A percentile compares a stretch with the other conserved stretches of the same genome.
These are phyloP conservation scores for Paraconiothyrium brasiliense DNA, from an alignment of 2,329 filamentous ascomycete species.

Conservation along the genomic window DNA sequence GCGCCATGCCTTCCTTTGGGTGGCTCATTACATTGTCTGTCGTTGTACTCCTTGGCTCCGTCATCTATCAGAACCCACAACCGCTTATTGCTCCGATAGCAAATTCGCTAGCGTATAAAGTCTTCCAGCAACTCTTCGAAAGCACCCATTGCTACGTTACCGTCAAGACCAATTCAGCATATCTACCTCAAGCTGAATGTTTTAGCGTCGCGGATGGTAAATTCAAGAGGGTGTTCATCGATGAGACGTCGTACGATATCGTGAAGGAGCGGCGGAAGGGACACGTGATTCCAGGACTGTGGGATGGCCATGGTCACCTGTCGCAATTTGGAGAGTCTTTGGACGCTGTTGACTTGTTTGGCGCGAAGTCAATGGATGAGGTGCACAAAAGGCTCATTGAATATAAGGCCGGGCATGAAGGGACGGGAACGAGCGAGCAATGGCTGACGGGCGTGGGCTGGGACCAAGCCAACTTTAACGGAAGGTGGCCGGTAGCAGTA, in stretches of 20 bases:
- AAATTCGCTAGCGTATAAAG: slow-evolving; percentile 29
- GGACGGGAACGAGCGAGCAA: slow-evolving; percentile 62
- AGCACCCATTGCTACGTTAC: slow-evolving; percentile 56
- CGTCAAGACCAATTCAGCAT: slow-evolving; percentile 55
- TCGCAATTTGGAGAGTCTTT: slow-evolving; percentile 73
- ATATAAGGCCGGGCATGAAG: slow-evolving; percentile 62
- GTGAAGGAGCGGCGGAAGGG: slow-evolving; percentile 53
- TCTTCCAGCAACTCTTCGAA: slow-evolving; percentile 36
- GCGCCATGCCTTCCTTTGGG: slow-evolving; percentile 33
- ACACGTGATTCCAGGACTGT: slow-evolving; percentile 72
- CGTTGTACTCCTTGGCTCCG: slow-evolving; percentile 36
- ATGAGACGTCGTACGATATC: slow-evolving; percentile 40
- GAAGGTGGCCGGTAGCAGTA: slow-evolving; percentile 70
- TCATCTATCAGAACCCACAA: slow-evolving; percentile 39
- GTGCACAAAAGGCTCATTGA: slow-evolving; percentile 61
- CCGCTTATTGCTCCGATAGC: slow-evolving; percentile 28
- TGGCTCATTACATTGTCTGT: slow-evolving; percentile 34
- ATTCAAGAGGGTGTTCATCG: slow-evolving; percentile 60
- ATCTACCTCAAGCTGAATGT: slow-evolving; percentile 57
- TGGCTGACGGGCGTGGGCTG: slow-evolving; percentile 76
- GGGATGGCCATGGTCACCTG: slow-evolving; percentile 76
- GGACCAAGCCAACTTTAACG: slow-evolving; percentile 73
- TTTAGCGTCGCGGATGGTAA: slow-evolving; percentile 64
- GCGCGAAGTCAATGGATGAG: slow-evolving; percentile 64
- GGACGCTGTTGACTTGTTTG: slow-evolving; percentile 72